Percentiles rank a stretch among this genome's conserved stretches.
These are phyloP conservation scores for Colletotrichum tropicicola DNA, from an alignment of 2,329 filamentous ascomycete species.

Conservation along the genomic window DNA sequence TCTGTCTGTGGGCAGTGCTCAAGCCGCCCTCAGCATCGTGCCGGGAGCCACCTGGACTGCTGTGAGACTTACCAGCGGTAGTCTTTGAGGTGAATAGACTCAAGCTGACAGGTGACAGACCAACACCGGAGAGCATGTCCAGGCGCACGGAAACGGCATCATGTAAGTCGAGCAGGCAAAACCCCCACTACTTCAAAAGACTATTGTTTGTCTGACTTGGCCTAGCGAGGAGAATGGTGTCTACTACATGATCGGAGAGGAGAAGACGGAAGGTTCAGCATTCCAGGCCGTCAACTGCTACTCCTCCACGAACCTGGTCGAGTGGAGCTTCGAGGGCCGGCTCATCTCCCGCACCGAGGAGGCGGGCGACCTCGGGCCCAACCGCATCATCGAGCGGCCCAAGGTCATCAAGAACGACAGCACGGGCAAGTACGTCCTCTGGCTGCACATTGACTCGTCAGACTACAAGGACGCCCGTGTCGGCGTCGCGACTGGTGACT, in stretches of 20 bases:
- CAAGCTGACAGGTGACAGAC: slow-evolving; percentile 43
- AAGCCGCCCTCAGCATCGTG: slow-evolving; percentile 44
- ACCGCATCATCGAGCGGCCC: slow-evolving; percentile 71
- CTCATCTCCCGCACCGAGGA: slow-evolving; percentile 60
- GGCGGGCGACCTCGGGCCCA: slow-evolving; percentile 67
- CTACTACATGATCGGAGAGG: slow-evolving; percentile 76
- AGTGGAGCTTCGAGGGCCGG: slow-evolving; percentile 70
- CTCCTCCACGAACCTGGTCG: slow-evolving; percentile 67
- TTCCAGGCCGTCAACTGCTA: slow-evolving; percentile 77
- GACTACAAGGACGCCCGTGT: slow-evolving; percentile 71
- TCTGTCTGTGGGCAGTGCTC: slow-evolving; percentile 8
- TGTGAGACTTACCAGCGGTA: slow-evolving; percentile 35
- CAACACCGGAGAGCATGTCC: slow-evolving; percentile 63
- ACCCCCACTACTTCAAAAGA: too few species aligned
- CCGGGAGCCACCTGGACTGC: slow-evolving; percentile 58
- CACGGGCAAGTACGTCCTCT: slow-evolving; percentile 74
- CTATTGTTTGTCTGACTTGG: background rate
- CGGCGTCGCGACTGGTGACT: slow-evolving; percentile 67
- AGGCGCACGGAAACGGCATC: slow-evolving; percentile 74
- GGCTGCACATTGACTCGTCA: slow-evolving; percentile 72
- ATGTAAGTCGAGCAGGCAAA: slow-evolving; percentile 41
- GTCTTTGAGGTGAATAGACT: background rate
- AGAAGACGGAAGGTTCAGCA: slow-evolving; percentile 68
- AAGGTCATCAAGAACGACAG: slow-evolving; percentile 74
- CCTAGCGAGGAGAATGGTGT: slow-evolving; percentile 55